These are phyloP conservation scores for Cyberlindnera euphorbiiphila DNA, from an alignment of 805 yeast species.

Conservation along the genomic window DNA sequence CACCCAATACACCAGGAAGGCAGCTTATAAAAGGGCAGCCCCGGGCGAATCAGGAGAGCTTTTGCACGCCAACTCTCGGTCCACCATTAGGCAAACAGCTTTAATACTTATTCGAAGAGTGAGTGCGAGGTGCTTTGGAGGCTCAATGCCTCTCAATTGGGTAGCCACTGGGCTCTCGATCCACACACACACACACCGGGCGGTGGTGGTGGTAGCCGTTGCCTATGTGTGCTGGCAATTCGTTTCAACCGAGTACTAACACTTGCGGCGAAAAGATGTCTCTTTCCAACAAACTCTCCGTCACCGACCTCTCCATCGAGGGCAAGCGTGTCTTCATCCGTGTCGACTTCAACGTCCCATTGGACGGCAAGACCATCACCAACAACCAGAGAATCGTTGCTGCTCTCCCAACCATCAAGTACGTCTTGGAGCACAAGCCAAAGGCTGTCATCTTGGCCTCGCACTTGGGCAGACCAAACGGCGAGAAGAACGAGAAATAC, in stretches of 20 bases:
- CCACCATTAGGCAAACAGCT: slow-evolving; percentile 6
- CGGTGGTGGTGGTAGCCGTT: too few relatives aligned
- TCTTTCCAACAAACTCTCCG: slow-evolving; percentile 87
- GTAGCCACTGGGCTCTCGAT: too few relatives aligned
- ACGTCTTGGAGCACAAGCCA: slow-evolving; percentile 88
- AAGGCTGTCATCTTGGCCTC: slow-evolving; percentile 91
- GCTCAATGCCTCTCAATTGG: too few relatives aligned
- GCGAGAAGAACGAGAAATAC: slow-evolving; percentile 80
- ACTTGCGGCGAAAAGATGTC: slow-evolving; percentile 57
- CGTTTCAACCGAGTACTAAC: too few relatives aligned
- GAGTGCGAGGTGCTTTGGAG: not conserved
- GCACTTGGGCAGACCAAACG: slow-evolving; percentile 99
- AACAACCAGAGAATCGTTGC: slow-evolving; percentile 99
- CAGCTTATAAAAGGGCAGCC: slow-evolving; percentile 2
- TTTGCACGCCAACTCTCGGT: too few relatives aligned
- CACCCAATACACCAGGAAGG: slow-evolving; percentile 9
- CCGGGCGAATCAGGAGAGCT: too few relatives aligned
- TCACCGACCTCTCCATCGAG: slow-evolving; percentile 80
- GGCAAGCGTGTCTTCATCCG: slow-evolving; percentile 98
- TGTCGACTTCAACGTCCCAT: slow-evolving; percentile 94
- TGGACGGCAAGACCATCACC: slow-evolving; percentile 95
- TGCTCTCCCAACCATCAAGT: slow-evolving; percentile 97
- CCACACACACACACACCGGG: too few relatives aligned
- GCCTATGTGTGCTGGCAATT: too few relatives aligned
- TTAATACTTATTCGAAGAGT: slow-evolving; percentile 6